A percentile compares a stretch with the other conserved stretches of the same genome.
phyloP scores from a whole-genome alignment of 257 asterid genomes.

The Plantago elongata region DNA sequence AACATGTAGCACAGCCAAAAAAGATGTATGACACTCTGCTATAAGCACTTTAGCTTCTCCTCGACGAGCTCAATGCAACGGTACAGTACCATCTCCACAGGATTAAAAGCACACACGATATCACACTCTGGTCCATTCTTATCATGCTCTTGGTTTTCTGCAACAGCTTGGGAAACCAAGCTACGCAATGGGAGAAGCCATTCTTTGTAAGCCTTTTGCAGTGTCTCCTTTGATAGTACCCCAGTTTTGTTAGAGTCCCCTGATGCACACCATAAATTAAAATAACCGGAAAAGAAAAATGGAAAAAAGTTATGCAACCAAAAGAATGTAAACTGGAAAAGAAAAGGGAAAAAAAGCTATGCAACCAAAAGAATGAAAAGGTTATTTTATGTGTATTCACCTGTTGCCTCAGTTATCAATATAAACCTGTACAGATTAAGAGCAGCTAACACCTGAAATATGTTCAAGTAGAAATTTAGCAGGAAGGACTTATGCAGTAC shows the following conservation, averaged over 20 bases:
- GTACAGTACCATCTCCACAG: conserved; percentile 60
- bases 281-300: background rate
- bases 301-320: no score
- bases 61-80: conserved; percentile 82
- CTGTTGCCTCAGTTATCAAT: conserved; percentile 69
- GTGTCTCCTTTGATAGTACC: conserved; percentile 42
- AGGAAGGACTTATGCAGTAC: background rate
- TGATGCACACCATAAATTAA: conserved; percentile 28
- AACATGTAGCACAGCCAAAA: no score
- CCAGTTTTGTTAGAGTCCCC: conserved; percentile 66
- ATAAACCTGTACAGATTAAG: conserved; percentile 79
- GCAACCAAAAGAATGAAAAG: background rate
- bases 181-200: conserved; percentile 88
- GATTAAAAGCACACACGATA: conserved; percentile 55
- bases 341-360: background rate
- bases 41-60: conserved; percentile 37
- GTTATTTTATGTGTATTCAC: conserved; percentile 25
- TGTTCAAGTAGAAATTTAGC: conserved; percentile 13
- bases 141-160: conserved; percentile 34
- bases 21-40: background rate
- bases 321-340: background rate
- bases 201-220: conserved; percentile 49
- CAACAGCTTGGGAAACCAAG: conserved; percentile 39
- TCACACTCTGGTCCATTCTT: conserved; percentile 24
- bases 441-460: conserved; percentile 75